Conservation (phyloP, 306 rosid species). For the Prunus salicina region DNA sequence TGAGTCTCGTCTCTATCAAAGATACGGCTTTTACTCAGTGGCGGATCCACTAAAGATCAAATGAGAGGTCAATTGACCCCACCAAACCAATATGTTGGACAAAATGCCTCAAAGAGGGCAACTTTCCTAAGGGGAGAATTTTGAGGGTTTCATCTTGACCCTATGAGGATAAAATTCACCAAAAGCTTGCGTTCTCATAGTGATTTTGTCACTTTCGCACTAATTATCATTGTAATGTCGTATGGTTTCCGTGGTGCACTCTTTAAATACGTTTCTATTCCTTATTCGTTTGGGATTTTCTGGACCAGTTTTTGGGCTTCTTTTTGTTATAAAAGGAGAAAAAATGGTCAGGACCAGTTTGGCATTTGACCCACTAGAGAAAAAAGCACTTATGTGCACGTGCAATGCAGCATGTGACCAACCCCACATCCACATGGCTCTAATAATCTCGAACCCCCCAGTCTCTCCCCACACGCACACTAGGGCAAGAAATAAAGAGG, state of each 20-base stretch:
- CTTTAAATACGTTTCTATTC: background rate
- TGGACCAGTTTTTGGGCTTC: background rate
- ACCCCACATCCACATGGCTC: slow-evolving; percentile 80
- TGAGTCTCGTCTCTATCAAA: background rate
- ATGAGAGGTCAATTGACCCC: background rate
- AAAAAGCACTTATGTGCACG: slow-evolving; percentile 55
- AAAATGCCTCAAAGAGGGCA: background rate
- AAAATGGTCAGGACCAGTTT: slow-evolving; percentile 37
- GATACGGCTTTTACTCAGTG: background rate
- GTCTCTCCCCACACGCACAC: slow-evolving; percentile 62
- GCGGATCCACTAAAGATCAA: background rate
- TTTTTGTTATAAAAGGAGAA: background rate
- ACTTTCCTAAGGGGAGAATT: background rate
- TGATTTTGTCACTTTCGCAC: background rate
- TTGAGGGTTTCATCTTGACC: background rate
- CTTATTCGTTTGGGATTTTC: background rate
- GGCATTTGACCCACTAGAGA: slow-evolving; percentile 30
- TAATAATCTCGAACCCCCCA: slow-evolving; percentile 42
- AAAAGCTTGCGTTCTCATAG: background rate
- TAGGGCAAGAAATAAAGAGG: slow-evolving; percentile 19
- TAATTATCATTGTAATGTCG: background rate
- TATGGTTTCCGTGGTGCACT: background rate
- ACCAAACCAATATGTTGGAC: background rate
- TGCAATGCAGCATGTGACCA: slow-evolving; percentile 47
- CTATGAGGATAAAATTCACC: too few relatives aligned